Percentiles rank a stretch among this genome's conserved stretches.
These are phyloP conservation scores for Fusarium mundagurra DNA, from an alignment of 2,329 filamentous ascomycete genomes.

Conservation along the genomic window DNA sequence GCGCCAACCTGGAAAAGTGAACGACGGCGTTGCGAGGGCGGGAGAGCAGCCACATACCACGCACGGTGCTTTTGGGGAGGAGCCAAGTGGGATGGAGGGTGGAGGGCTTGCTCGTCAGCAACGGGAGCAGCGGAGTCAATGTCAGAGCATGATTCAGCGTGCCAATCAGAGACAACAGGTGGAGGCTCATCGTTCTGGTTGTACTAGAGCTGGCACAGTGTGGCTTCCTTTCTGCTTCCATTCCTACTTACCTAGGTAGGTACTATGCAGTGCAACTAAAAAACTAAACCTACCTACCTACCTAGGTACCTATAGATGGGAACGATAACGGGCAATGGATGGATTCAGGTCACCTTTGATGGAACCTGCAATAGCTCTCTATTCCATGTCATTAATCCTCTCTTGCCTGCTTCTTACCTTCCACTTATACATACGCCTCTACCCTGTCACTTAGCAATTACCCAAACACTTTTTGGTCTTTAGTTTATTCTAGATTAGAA, in stretches of 20 bases:
- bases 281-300: background rate
- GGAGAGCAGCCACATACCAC: slow-evolving; percentile 43
- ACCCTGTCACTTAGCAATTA: slow-evolving; percentile 1
- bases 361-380: slow-evolving; percentile 24
- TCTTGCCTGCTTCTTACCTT: slow-evolving; percentile 2
- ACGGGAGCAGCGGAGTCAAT: slow-evolving; percentile 28
- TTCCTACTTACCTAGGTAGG: background rate
- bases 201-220: slow-evolving; percentile 26
- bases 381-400: slow-evolving; percentile 30
- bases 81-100: slow-evolving; percentile 36
- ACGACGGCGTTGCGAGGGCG: slow-evolving; percentile 32
- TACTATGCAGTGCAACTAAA: background rate
- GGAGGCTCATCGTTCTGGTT: slow-evolving; percentile 6
- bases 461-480: slow-evolving; percentile 6
- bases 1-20: slow-evolving; percentile 35
- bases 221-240: background rate
- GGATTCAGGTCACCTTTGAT: slow-evolving; percentile 10
- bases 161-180: slow-evolving; percentile 23
- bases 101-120: slow-evolving; percentile 31
- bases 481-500: slow-evolving; percentile 20
- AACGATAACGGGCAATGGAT: slow-evolving; percentile 17
- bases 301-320: background rate
- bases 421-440: slow-evolving; percentile 14
- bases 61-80: slow-evolving; percentile 41
- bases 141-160: slow-evolving; percentile 9